Percentiles rank a stretch among this genome's conserved stretches.
Conservation (phyloP, 108 stramenopile species). For the Conticribra guillardii region DNA sequence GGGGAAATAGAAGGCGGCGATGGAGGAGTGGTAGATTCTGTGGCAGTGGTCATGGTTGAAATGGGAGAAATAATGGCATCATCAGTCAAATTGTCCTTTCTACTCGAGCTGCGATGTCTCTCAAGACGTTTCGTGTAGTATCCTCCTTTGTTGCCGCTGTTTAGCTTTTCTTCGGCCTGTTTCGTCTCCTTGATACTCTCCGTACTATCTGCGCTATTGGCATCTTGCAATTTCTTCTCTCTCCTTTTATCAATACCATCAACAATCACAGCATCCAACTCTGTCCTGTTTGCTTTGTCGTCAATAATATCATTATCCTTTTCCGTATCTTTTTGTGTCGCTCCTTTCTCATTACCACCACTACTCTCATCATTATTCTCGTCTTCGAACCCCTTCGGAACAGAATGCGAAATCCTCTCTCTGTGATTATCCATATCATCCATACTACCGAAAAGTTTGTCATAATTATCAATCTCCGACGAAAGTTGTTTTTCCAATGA, state of each 20-base stretch:
- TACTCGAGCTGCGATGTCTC: not conserved
- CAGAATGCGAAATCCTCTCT: not conserved
- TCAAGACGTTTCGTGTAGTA: not conserved
- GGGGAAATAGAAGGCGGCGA: not conserved
- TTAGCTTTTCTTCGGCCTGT: too few species aligned
- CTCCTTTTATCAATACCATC: not conserved
- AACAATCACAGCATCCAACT: not conserved
- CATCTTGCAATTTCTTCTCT: not conserved
- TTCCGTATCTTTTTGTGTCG: too few species aligned
- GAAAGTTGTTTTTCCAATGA: conserved; percentile 13
- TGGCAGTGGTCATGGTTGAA: conserved; percentile 20
- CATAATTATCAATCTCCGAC: conserved; percentile 14
- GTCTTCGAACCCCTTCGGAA: not conserved
- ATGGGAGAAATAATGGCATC: not conserved
- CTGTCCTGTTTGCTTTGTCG: not conserved
- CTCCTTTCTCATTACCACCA: too few species aligned
- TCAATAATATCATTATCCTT: not conserved
- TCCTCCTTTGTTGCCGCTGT: too few species aligned
- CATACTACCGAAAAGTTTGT: conserved; percentile 10
- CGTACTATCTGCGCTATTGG: too few species aligned
- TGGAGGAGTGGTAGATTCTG: conserved; percentile 9
- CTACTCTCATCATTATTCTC: too few species aligned
- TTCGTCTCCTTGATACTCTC: too few species aligned
- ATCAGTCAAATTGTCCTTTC: not conserved
- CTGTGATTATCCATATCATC: conserved; percentile 9